Percentiles rank a stretch among this genome's conserved stretches.
These are phyloP conservation scores for Candida pseudofarinosa DNA, from an alignment of 805 yeast species.

Conservation along the genomic window DNA sequence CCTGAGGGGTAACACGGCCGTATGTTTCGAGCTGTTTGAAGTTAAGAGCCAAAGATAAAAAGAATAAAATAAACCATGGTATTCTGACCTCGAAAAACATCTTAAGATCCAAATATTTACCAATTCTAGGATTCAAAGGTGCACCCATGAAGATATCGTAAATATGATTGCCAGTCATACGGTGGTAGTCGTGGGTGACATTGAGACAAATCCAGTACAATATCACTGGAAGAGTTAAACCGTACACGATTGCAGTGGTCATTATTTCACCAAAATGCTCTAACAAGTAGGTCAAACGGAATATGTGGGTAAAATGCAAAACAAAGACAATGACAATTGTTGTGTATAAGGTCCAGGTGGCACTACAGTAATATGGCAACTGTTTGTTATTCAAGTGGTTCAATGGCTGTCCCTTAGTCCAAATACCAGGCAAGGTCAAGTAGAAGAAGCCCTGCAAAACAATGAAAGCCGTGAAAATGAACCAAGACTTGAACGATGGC, in stretches of 20 bases:
- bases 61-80: constrained; percentile 91
- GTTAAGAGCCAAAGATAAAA: constrained; percentile 69
- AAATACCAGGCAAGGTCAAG: constrained; percentile 83
- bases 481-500: constrained; percentile 62
- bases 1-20: constrained; percentile 77
- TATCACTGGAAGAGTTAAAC: constrained; percentile 62
- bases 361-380: constrained; percentile 90
- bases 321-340: constrained; percentile 53
- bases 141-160: constrained; percentile 98
- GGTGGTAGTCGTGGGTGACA: constrained; percentile 72
- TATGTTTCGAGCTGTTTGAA: constrained; percentile 76
- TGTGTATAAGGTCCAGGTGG: constrained; percentile 77
- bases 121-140: constrained; percentile 92
- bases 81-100: constrained; percentile 97
- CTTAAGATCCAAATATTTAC: constrained; percentile 80
- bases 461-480: constrained; percentile 67
- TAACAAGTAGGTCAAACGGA: constrained; percentile 68
- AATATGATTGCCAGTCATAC: constrained; percentile 86
- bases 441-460: constrained; percentile 68
- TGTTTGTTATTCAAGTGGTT: constrained; percentile 74
- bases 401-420: constrained; percentile 94
- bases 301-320: constrained; percentile 71
- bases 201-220: constrained; percentile 66
- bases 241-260: constrained; percentile 84
- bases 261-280: constrained; percentile 88